These are phyloP conservation scores for Jatropha podagrica DNA, from an alignment of 441 rosid species.

Conservation along the genomic window DNA sequence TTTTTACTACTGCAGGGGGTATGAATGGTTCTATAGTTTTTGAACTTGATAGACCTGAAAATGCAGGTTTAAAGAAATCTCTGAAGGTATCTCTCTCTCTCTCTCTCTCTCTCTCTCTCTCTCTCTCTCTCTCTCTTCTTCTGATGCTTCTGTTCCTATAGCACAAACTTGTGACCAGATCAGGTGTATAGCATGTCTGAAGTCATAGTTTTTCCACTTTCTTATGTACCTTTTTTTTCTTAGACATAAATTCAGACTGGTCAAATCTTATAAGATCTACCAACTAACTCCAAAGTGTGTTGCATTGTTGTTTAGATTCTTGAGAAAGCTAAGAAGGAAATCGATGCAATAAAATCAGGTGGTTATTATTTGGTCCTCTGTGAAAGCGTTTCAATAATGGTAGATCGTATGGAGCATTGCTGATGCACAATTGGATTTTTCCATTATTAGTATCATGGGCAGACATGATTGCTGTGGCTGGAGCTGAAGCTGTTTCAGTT, in stretches of 20 bases:
- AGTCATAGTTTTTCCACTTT: constrained; percentile 6
- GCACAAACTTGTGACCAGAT: constrained; percentile 8
- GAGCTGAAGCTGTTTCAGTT: constrained; percentile 89
- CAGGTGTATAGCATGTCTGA: not conserved
- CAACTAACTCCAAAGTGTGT: constrained; percentile 33
- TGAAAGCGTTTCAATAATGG: constrained; percentile 17
- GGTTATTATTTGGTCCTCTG: constrained; percentile 19
- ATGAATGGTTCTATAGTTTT: constrained; percentile 85
- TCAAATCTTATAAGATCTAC: constrained; percentile 19
- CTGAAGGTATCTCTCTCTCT: constrained; percentile 49
- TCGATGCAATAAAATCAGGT: constrained; percentile 72
- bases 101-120: constrained; percentile 13
- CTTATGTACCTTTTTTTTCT: constrained; percentile 7
- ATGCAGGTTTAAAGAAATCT: constrained; percentile 77
- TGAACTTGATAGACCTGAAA: constrained; percentile 93
- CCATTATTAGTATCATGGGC: constrained; percentile 80
- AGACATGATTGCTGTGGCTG: constrained; percentile 83
- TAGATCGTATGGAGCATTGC: constrained; percentile 20
- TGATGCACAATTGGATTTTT: constrained; percentile 30
- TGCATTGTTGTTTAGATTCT: constrained; percentile 58
- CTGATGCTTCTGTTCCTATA: not conserved
- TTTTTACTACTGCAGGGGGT: constrained; percentile 57
- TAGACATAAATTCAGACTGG: constrained; percentile 20
- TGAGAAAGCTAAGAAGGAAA: constrained; percentile 72
- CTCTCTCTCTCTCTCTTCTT: constrained; percentile 1